Percentiles rank a stretch among this genome's conserved stretches.
Conservation (phyloP, 257 asterid genomes). For the Orobanche coerulescens region DNA sequence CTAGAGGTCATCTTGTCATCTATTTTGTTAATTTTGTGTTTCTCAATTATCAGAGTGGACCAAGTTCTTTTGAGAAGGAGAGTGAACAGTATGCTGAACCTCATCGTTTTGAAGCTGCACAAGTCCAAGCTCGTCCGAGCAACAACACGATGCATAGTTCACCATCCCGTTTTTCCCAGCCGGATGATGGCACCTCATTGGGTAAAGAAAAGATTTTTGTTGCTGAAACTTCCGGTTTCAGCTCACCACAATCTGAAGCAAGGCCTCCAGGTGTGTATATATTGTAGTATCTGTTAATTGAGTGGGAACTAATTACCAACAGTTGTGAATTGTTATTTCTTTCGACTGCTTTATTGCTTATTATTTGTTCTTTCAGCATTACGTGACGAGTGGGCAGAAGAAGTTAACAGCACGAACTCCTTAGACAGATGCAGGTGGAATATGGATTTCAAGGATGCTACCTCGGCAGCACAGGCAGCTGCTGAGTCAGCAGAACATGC, state of each 20-base stretch:
- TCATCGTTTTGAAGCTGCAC: conserved; percentile 30
- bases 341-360: conserved; percentile 12
- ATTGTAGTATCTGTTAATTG: not conserved
- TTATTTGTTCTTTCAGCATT: conserved; percentile 23
- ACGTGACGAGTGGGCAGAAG: conserved; percentile 30
- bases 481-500: conserved; percentile 91
- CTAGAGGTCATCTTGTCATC: not conserved
- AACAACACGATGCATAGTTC: conserved; percentile 27
- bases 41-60: conserved; percentile 53
- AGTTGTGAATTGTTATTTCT: conserved; percentile 10
- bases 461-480: conserved; percentile 87
- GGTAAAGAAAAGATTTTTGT: conserved; percentile 27
- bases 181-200: conserved; percentile 33
- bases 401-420: conserved; percentile 27
- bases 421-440: conserved; percentile 42
- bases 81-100: conserved; percentile 32
- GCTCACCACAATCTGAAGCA: conserved; percentile 30
- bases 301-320: not conserved
- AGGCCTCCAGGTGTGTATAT: conserved; percentile 55
- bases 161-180: conserved; percentile 28
- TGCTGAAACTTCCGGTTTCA: conserved; percentile 30
- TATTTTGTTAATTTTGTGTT: conserved; percentile 7
- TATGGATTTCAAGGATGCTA: conserved; percentile 85
- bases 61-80: conserved; percentile 40
- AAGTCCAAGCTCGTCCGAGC: conserved; percentile 31